Evolutionary conservation across 345 rosid species (phyloP).

Genomic region (Eucalyptus microcorys): DNA sequence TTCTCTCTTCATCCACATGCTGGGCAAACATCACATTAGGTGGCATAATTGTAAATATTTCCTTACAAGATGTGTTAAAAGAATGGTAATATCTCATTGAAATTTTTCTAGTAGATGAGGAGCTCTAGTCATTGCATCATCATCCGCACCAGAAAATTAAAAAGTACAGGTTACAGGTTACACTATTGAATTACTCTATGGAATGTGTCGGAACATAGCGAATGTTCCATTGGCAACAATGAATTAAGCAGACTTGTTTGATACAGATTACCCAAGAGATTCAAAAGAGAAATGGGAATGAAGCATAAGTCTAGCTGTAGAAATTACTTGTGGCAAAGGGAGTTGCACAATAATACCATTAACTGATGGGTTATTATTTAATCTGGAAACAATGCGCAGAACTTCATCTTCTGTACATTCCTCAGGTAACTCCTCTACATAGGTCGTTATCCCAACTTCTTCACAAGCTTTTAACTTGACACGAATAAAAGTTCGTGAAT

Average conservation of each 20-base stretch:
- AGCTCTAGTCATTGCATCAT: background rate
- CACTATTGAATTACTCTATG: background rate
- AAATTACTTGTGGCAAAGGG: conserved; percentile 17
- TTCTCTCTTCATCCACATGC: conserved; percentile 16
- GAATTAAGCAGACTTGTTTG: background rate
- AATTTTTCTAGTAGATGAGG: background rate
- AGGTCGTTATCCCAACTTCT: conserved; percentile 7
- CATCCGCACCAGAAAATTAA: background rate
- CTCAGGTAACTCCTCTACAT: background rate
- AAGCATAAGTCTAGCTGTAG: background rate
- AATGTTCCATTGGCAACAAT: background rate
- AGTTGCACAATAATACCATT: conserved; percentile 23
- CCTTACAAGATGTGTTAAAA: background rate
- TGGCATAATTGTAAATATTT: background rate
- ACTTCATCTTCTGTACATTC: conserved; percentile 9
- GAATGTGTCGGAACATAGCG: background rate
- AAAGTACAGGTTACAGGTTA: background rate
- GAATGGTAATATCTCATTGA: background rate
- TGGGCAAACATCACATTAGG: background rate
- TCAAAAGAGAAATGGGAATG: background rate
- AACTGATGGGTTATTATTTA: conserved; percentile 6
- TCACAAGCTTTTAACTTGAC: conserved; percentile 15
- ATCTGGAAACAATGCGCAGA: background rate
- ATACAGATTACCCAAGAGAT: background rate
- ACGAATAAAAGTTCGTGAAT: conserved; percentile 3